phyloP scores from a whole-genome alignment of 495 filamentous ascomycete genomes.

The Penicillium roqueforti region DNA sequence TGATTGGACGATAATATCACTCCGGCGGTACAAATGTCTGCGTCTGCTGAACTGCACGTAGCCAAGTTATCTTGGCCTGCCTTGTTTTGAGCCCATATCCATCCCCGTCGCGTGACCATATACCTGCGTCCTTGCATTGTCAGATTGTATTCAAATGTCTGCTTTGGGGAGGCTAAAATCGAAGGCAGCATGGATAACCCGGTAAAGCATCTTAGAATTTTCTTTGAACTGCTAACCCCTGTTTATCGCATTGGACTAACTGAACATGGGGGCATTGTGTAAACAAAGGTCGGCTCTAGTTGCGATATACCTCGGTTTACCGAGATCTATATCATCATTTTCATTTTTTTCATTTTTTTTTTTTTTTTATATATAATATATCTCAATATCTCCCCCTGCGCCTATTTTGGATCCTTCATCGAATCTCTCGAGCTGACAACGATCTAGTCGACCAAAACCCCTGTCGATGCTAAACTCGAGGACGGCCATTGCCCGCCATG shows the following conservation, averaged over 20 bases:
- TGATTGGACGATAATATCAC: conserved; percentile 56
- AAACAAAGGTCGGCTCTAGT: too few species aligned
- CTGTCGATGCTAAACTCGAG: conserved; percentile 37
- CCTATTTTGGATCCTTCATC: not conserved
- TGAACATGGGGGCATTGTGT: too few species aligned
- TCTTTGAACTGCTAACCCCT: too few species aligned
- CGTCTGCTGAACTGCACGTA: conserved; percentile 57
- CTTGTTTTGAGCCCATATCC: conserved; percentile 40
- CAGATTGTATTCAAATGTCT: not conserved
- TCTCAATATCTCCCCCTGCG: too few species aligned
- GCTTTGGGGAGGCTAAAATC: too few species aligned
- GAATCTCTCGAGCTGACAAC: conserved; percentile 19
- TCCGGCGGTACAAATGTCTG: conserved; percentile 58
- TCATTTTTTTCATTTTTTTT: too few species aligned
- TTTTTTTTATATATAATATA: too few species aligned
- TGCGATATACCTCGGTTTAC: too few species aligned
- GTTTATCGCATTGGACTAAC: too few species aligned
- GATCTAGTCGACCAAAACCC: conserved; percentile 18
- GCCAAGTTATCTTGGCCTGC: conserved; percentile 45
- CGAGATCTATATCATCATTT: too few species aligned
- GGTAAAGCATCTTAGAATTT: too few species aligned
- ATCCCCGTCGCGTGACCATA: conserved; percentile 47
- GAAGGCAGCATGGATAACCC: too few species aligned
- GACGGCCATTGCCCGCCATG: conserved; percentile 33
- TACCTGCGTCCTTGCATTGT: conserved; percentile 22